A percentile compares a stretch with the other conserved stretches of the same genome.
Conservation (phyloP, 441 rosid species). For the Eutrema salsugineum region DNA sequence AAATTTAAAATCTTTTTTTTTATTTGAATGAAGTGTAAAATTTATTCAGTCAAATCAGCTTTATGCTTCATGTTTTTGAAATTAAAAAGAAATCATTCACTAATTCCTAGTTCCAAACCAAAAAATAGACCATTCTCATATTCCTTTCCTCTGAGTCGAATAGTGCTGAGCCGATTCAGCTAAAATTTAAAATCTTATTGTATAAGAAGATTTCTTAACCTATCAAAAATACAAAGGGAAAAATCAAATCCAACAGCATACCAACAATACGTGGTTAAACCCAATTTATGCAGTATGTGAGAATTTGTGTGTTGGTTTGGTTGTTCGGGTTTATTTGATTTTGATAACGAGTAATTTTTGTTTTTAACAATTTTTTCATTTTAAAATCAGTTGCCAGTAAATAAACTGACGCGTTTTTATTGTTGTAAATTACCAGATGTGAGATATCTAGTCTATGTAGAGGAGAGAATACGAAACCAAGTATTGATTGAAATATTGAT, state of each 20-base stretch:
- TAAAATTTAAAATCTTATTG: too few species aligned
- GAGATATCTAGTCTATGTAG: neutral
- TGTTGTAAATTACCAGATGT: neutral
- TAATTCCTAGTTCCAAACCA: too few species aligned
- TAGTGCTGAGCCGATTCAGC: too few species aligned
- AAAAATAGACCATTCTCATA: too few species aligned
- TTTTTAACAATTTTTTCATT: neutral
- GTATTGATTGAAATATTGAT: neutral
- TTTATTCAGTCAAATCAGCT: too few species aligned
- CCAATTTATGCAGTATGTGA: neutral
- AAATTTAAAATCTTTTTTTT: too few species aligned
- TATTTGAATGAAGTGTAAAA: too few species aligned
- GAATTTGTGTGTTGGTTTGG: neutral
- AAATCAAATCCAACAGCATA: conserved; percentile 1
- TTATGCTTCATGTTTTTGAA: too few species aligned
- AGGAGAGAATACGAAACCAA: neutral
- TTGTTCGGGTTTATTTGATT: neutral
- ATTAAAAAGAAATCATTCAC: too few species aligned
- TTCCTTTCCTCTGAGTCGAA: too few species aligned
- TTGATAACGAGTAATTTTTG: neutral
- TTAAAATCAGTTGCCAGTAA: neutral
- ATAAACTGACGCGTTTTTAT: neutral
- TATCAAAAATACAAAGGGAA: neutral
- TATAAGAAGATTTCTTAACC: neutral
- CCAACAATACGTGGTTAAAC: neutral